Base-by-base conservation (phyloP, 768 basidiomycete genomes). In the Termitomyces sp. region DNA sequence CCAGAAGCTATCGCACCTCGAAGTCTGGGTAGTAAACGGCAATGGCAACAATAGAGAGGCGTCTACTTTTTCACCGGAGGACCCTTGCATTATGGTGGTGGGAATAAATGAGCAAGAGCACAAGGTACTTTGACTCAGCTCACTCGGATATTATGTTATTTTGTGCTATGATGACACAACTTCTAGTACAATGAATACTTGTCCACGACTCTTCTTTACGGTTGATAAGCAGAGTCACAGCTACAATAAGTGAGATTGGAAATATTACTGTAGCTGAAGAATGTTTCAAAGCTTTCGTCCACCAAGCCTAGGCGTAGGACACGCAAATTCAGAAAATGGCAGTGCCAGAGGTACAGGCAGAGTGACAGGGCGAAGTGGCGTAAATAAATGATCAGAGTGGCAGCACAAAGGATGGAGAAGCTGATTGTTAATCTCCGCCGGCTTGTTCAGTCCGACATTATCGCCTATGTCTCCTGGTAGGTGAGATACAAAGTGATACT, bases 31-130 rank as follows among this genome's bases (percentile, higher is more conserved):
- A 11, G 24, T 16, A 36, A 33, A 43, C n/a, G 58, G 41, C 18
- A 26, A 43, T 10, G 55, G 54, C 9, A 59, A 36, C 53, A 52
- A 55, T 28, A 48, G 24, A 26, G n/a, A 26, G 35, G 55, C 24
- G 30, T 36, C 47, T 5, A 44, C 18, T 47, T 62, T 60, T 32
- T 60, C 53, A 16, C 28, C 45, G 32, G 44, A 20, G 22, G 22
- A n/a, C 49, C 22, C 20, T 45, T 55, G 52, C 58, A 57, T 62
- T 30, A 22, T 54, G 44, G 58, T 51, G 58, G 51, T 38, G 43
- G 56, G 49, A 49, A 44, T 10, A 40, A 11, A 46, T 36, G 24
- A 33, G 26, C 13, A 32, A 38, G 45, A 53, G 22, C 41, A 52
- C 33, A 38, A 28, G 43, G 40, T 40, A 3, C 7, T 30, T 30